Percentiles rank a stretch among this genome's conserved stretches.
These are phyloP conservation scores for Eucalyptus polyanthemos DNA, from an alignment of 345 rosid genomes.

Conservation along the genomic window DNA sequence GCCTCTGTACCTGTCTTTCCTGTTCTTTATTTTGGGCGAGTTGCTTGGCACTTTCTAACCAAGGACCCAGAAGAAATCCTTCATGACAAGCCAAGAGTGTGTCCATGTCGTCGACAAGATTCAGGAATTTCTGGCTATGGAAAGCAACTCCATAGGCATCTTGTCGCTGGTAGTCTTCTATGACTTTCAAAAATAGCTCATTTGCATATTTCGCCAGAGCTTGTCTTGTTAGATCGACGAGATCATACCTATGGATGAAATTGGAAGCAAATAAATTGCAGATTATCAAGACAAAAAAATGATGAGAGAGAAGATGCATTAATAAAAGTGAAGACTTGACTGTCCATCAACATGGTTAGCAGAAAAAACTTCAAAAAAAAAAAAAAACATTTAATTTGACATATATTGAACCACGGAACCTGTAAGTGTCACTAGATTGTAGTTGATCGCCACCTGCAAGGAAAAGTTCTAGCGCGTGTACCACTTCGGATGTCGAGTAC, in stretches of 20 bases:
- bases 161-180: conserved; percentile 27
- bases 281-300: not conserved
- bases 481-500: conserved; percentile 54
- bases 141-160: conserved; percentile 16
- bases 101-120: conserved; percentile 55
- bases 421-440: conserved; percentile 29
- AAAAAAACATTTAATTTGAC: not conserved
- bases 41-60: conserved; percentile 63
- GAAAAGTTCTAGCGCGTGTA: conserved; percentile 43
- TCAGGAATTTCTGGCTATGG: conserved; percentile 30
- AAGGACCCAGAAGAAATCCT: conserved; percentile 62
- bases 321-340: not conserved
- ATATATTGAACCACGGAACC: conserved; percentile 8
- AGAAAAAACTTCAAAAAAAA: not conserved
- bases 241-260: conserved; percentile 29
- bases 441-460: conserved; percentile 33
- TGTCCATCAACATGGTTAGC: not conserved
- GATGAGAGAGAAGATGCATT: not conserved
- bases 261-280: not conserved
- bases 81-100: conserved; percentile 40
- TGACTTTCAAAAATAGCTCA: conserved; percentile 34
- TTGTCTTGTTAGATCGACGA: conserved; percentile 63
- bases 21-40: conserved; percentile 37
- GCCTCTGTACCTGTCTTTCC: conserved; percentile 30
- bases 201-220: conserved; percentile 60